Evolutionary conservation across 2,329 filamentous ascomycete genomes (phyloP), one percentile per base, ranked within the genome.

Genomic region (Fusarium piperis): DNA sequence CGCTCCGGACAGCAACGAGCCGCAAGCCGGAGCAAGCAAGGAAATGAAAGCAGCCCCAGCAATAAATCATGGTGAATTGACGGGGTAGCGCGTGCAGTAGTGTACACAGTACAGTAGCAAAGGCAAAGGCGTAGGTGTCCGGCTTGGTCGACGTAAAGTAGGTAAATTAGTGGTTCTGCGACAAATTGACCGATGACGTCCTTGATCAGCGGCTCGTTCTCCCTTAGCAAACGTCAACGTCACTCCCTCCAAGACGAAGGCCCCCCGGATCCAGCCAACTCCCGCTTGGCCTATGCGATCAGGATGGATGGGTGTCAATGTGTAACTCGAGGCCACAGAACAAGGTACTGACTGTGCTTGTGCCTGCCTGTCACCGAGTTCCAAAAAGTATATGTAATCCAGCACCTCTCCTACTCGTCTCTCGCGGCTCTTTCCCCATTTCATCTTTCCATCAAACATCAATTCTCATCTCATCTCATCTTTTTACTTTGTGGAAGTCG

Each of bases 211-310:
- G 52, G 33, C 38, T 55, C 33, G 64, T 71, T 46, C 71, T 72
- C 74, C 70, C 76, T 74, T 70, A 72, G 71, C 71, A 73, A 80
- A 80, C 79, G 78, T 81, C 79, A 81, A 81, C 79, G 79, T 81
- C 79, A 81, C 79, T 75, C 60, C 68, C 72, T 59, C 58, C 70
- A 62, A 59, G 33, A 38, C 33, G 16, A 56, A 64, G 61, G 63
- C 60, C 60, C 59, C 65, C 62, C 67, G 70, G 70, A 73, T 73
- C 68, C 56, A 73, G 71, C 71, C 70, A 68, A 51, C 51, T 53
- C 58, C 41, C 52, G 51, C 60, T 59, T 67, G 56, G 53, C 44
- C 48, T 28, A 51, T 44, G 65, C 64, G 64, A 68, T 68, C 26
- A 30, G 26, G 46, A 32, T 51, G 44, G 46, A 8, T 51, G 18